These are phyloP conservation scores for Picea sitchensis DNA, from an alignment of 75 land plant species.

Conservation along the genomic window DNA sequence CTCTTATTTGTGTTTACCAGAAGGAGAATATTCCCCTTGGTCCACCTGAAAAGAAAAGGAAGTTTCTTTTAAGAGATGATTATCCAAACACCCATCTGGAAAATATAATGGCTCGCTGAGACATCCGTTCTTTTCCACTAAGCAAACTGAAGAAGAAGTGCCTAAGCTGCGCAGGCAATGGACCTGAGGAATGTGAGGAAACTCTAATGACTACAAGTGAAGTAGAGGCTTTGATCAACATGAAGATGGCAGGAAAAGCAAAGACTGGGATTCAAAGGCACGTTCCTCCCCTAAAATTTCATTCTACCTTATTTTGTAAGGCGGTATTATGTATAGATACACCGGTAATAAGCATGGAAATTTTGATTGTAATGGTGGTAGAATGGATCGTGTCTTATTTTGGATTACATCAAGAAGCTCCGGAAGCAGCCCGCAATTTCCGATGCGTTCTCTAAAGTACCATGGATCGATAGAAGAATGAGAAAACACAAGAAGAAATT, in stretches of 20 bases:
- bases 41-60: constrained; percentile 19
- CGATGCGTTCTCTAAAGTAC: too few species aligned
- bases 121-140: constrained; percentile 9
- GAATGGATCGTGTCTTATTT: too few species aligned
- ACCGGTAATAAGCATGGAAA: too few species aligned
- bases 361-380: too few species aligned
- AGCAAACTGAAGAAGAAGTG: background rate
- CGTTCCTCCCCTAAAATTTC: background rate
- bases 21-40: constrained; percentile 16
- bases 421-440: too few species aligned
- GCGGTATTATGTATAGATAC: too few species aligned
- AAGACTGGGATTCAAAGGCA: constrained; percentile 43
- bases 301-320: background rate
- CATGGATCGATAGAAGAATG: constrained; percentile 21
- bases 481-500: constrained; percentile 13
- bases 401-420: too few species aligned
- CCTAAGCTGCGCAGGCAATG: background rate
- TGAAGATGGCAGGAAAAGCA: constrained; percentile 50
- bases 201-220: constrained; percentile 15
- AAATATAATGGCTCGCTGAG: constrained; percentile 11
- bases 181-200: constrained; percentile 8
- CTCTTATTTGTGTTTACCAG: background rate
- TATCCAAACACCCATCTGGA: constrained; percentile 9
- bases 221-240: constrained; percentile 32
- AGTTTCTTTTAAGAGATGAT: constrained; percentile 7